Percentiles rank a stretch among this genome's conserved stretches.
These are phyloP conservation scores for Syzygium oleosum DNA, from an alignment of 345 rosid genomes.

Conservation along the genomic window DNA sequence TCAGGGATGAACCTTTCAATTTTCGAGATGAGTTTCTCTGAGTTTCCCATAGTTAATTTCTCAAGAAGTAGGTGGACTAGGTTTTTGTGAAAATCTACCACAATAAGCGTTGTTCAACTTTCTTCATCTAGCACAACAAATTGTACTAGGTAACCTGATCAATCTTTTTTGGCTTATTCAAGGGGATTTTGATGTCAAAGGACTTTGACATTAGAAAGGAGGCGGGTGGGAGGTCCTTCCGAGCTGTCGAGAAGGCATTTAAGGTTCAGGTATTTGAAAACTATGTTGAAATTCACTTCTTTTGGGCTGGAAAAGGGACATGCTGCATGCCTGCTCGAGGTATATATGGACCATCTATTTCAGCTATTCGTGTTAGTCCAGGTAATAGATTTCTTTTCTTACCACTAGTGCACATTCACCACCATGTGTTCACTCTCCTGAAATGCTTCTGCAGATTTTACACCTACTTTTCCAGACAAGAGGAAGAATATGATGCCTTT, in stretches of 20 bases:
- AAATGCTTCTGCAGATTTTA: neutral
- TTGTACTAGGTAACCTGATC: neutral
- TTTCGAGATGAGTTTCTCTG: neutral
- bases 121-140: neutral
- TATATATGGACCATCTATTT: conserved; percentile 27
- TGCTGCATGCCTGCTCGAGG: conserved; percentile 19
- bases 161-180: neutral
- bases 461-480: neutral
- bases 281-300: conserved; percentile 23
- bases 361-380: conserved; percentile 53
- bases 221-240: conserved; percentile 16
- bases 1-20: neutral
- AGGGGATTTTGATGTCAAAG: conserved; percentile 38
- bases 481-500: neutral
- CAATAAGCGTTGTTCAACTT: neutral
- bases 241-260: conserved; percentile 10
- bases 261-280: conserved; percentile 10
- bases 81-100: neutral
- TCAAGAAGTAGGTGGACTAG: neutral
- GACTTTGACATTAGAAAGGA: conserved; percentile 33
- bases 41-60: neutral
- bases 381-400: conserved; percentile 10
- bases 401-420: neutral
- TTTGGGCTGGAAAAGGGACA: conserved; percentile 41
- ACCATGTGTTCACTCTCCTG: neutral